Evolutionary conservation across 805 yeast genomes (phyloP).

Genomic region (Jamesozyma gamospora): DNA sequence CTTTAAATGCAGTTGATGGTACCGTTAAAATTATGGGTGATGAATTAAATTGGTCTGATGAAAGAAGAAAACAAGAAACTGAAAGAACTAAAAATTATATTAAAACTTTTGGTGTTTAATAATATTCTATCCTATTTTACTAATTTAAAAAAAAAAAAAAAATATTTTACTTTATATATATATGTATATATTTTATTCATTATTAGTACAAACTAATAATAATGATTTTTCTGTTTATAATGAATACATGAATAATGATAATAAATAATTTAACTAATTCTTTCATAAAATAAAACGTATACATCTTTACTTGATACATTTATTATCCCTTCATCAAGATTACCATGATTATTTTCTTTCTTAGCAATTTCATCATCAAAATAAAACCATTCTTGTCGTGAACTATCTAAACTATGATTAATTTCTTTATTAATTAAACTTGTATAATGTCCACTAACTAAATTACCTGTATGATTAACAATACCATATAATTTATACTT

Average conservation of each 20-base stretch:
- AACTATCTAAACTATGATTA: slow-evolving; percentile 26
- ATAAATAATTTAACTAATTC: slow-evolving; percentile 7
- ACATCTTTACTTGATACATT: slow-evolving; percentile 47
- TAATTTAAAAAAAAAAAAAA: no score
- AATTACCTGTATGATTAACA: slow-evolving; percentile 61
- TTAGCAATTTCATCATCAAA: slow-evolving; percentile 63
- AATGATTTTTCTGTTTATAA: no score
- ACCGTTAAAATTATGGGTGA: slow-evolving; percentile 79
- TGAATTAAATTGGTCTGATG: slow-evolving; percentile 64
- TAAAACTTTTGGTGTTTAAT: slow-evolving; percentile 47
- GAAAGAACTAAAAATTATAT: slow-evolving; percentile 46
- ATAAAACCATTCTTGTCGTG: slow-evolving; percentile 51
- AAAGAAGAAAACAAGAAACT: slow-evolving; percentile 43
- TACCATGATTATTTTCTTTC: slow-evolving; percentile 38
- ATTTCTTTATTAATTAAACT: slow-evolving; percentile 45
- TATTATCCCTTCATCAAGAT: slow-evolving; percentile 30
- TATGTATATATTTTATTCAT: not conserved
- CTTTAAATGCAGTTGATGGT: slow-evolving; percentile 67
- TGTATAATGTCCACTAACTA: slow-evolving; percentile 71
- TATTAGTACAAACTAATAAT: no score
- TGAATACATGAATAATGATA: no score
- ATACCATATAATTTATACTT: slow-evolving; percentile 50
- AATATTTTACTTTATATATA: not conserved
- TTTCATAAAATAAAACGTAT: slow-evolving; percentile 60
- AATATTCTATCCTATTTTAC: no score